A percentile compares a stretch with the other conserved stretches of the same genome.
These are phyloP conservation scores for Diaporthe humulicola DNA, from an alignment of 2,329 filamentous ascomycete genomes.

Conservation along the genomic window DNA sequence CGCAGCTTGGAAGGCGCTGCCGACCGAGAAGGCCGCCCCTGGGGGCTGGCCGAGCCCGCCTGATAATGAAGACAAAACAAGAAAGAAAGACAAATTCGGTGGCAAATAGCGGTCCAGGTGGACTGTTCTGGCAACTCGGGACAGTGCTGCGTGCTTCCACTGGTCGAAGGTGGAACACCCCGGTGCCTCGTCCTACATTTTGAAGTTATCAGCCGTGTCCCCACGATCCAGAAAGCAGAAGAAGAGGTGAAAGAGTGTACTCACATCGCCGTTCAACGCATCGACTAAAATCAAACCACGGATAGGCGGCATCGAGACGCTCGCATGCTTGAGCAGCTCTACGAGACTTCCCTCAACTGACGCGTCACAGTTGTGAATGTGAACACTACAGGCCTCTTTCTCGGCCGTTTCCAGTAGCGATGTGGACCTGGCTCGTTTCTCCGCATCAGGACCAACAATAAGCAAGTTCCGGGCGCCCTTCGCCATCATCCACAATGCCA, in stretches of 20 bases:
- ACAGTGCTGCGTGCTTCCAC: not conserved
- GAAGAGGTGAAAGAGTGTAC: slow-evolving; percentile 51
- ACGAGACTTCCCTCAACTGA: slow-evolving; percentile 46
- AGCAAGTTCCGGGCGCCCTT: slow-evolving; percentile 43
- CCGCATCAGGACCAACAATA: slow-evolving; percentile 39
- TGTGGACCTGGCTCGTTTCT: not conserved
- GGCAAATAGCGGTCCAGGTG: slow-evolving; percentile 48
- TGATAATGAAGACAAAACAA: slow-evolving; percentile 22
- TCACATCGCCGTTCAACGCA: slow-evolving; percentile 46
- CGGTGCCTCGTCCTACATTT: not conserved
- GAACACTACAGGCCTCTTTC: slow-evolving; percentile 41
- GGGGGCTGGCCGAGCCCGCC: not conserved
- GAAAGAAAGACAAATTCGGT: slow-evolving; percentile 20
- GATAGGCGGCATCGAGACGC: slow-evolving; percentile 46
- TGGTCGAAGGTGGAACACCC: slow-evolving; percentile 18
- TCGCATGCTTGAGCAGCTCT: slow-evolving; percentile 42
- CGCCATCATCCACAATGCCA: slow-evolving; percentile 46
- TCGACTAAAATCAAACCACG: slow-evolving; percentile 49
- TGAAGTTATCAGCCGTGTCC: not conserved
- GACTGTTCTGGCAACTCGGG: slow-evolving; percentile 2
- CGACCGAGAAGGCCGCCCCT: slow-evolving; percentile 42
- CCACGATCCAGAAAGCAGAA: not conserved
- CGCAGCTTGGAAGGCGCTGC: slow-evolving; percentile 64
- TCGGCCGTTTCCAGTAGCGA: slow-evolving; percentile 40
- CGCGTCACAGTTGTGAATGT: slow-evolving; percentile 47